Base-by-base conservation (phyloP, 2,329 filamentous ascomycete species). In the Chrysoporthe puriensis region DNA sequence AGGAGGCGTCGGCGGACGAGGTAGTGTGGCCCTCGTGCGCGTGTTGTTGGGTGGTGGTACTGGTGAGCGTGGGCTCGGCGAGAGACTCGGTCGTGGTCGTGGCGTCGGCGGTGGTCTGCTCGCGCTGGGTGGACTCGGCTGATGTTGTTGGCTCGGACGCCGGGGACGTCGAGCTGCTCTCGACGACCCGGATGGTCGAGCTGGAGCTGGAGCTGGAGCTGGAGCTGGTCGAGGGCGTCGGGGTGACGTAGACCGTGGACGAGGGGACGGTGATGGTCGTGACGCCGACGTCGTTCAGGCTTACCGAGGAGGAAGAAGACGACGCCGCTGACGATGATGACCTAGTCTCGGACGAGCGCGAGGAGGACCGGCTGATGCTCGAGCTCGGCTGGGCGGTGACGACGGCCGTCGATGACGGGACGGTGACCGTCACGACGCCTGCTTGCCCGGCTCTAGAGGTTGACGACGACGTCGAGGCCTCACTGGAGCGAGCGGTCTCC, bases 201-300 rank as follows among this genome's bases (percentile, higher is more conserved):
- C 32, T 52, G 50, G 52, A 42, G 26, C 32, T 42, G 16, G 43
- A 50, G 32, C 34, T 13, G 6, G 34, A 13, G 43, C 4, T 5
- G 6, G 54, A 32, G 34, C 36, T 57, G 3, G 18, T 26, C 16
- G 56, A 52, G 14, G 56, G 43, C 21, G 60, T 54, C 8, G 56
- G 42, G 9, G 67, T 69, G 8, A 61, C 67, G 13, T 65, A 66
- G 18, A 48, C 59, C 14, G 64, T 66, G 36, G 56, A 48, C 34
- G 67, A 69, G 11, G 67, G 64, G 9, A 69, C 64, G 2, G 67
- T 66, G 32, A 66, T 52, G 1, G 67, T 69, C 18, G 44, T 32
- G 63, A 62, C 64, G 43, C 66, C 67, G 18, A 36, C 46, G n/a
- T 16, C 8, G 18, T n/a, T 46, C 56, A 8, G 9, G 44, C 46